Evolutionary conservation across 257 asterid genomes (phyloP), one percentile per base, ranked within the genome.

Genomic region (Euphrasia confusa): DNA sequence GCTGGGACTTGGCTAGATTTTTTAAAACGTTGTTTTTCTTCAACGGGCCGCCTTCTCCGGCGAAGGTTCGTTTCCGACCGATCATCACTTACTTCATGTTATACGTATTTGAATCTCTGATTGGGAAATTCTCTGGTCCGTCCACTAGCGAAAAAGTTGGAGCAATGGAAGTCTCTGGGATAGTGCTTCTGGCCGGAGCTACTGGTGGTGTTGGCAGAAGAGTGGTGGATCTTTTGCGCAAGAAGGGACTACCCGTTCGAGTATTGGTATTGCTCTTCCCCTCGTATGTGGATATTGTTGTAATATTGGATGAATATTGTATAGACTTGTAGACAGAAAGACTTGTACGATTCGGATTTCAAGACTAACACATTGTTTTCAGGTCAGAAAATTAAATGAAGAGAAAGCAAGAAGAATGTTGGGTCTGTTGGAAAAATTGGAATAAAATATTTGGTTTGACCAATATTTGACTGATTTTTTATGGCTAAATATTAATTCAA

Each of bases 161-260:
- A 55, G 56, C 69, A 24, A 92, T 92, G 99, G 78, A 79, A 54
- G 63, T 79, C 67, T 80, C 90, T 8, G 95, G 85, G 62, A 75
- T 81, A 42, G 71, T 81, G 15, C 81, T 92, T 33, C 97, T 92
- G 63, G 88, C 89, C 71, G 99, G 99, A 72, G 99, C 84, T 58
- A 92, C 99, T 28, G 99, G 99, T 65, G 99, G 99, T 63, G 99
- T 92, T 71, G 97, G 99, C 60, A 77, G 93, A 84, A 83, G 99
- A 78, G 95, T 83, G 56, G 95, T 86, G 69, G 85, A 92, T 68
- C 71, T 84, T 60, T 77, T 92, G 63, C 85, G 83, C 15, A 79
- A 68, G 54, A 89, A 81, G 54, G 94, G 92, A 54, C 68, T 78
- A 54, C 74, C 81, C 21, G 94, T 89, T 58, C 88, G 95, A 75